These are phyloP conservation scores for Tuber melanosporum DNA, from an alignment of 495 filamentous ascomycete genomes.

Conservation along the genomic window DNA sequence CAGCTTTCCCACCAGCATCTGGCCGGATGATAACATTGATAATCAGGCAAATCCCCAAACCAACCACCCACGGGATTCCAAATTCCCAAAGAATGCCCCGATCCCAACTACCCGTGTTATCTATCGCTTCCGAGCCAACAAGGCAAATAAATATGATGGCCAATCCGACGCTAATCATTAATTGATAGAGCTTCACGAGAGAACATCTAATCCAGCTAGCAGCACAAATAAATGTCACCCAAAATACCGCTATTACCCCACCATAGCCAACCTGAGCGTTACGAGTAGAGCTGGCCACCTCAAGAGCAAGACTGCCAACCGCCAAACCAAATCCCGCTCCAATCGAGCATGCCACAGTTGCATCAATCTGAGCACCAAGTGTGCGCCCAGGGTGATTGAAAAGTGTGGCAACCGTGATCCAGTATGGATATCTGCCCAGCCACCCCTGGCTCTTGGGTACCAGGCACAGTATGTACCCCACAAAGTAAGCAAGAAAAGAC, in stretches of 20 bases:
- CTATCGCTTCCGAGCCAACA: slow-evolving; percentile 45
- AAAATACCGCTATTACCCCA: slow-evolving; percentile 50
- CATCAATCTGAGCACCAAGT: slow-evolving; percentile 53
- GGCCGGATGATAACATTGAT: slow-evolving; percentile 48
- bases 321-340: slow-evolving; percentile 54
- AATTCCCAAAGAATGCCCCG: slow-evolving; percentile 51
- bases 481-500: slow-evolving; percentile 52
- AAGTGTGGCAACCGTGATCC: slow-evolving; percentile 51
- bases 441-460: slow-evolving; percentile 45
- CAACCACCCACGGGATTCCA: slow-evolving; percentile 54
- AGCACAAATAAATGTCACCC: slow-evolving; percentile 49
- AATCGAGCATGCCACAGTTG: slow-evolving; percentile 49
- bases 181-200: slow-evolving; percentile 52
- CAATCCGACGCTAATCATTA: slow-evolving; percentile 51
- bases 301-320: slow-evolving; percentile 51
- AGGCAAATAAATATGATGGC: slow-evolving; percentile 52
- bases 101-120: slow-evolving; percentile 30
- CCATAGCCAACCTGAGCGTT: slow-evolving; percentile 49
- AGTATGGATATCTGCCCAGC: slow-evolving; percentile 52
- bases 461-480: slow-evolving; percentile 52
- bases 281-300: slow-evolving; percentile 48
- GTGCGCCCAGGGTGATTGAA: slow-evolving; percentile 53
- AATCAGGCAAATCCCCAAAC: slow-evolving; percentile 49
- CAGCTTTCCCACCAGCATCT: slow-evolving; percentile 50
- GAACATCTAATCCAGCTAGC: slow-evolving; percentile 52